Evolutionary conservation across 169 alveolate species (phyloP), one percentile per base, ranked within the genome.

Genomic region (Babesia divergens): DNA sequence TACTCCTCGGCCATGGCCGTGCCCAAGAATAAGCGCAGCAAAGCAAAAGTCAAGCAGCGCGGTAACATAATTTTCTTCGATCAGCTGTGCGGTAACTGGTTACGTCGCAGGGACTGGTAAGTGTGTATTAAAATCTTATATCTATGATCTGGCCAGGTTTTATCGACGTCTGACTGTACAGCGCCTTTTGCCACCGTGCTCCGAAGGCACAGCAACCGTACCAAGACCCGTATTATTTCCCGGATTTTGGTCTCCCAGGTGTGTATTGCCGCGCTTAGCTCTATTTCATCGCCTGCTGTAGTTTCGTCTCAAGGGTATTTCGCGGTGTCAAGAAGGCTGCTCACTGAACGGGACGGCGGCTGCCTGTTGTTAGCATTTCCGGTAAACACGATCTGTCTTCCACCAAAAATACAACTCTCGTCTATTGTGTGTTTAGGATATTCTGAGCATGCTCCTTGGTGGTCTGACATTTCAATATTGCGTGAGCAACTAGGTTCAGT

Each of bases 1-100:
- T n/a, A n/a, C n/a, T n/a, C n/a, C n/a, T n/a, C n/a, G 37, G 68
- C 22, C 4, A 86, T 86, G 92, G 92, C 92, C 47, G 92, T 83
- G 18, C 92, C 92, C 26, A 86, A 86, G 68, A 86, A 74, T 66
- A 75, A 81, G 46, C 70, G 89, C 50, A 86, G 89, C 64, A 67
- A 69, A 55, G 70, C 69, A 42, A 86, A 86, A 65, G 83, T 84
- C 29, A 86, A 83, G 51, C 82, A 83, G 64, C 64, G 90, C 43
- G 79, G 88, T n/a, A 86, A 86, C 60, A 86, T 85, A 5, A 86
- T 86, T 59, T 86, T 86, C 65, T 86, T 86, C 59, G 92, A 86
- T 40, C 85, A 82, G 58, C 75, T 86, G 26, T 82, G 89, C 38
- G 92, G 92, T 18, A 86, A 86, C 54, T 86, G 92, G 92, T 71